Conservation (phyloP, 129 eudicot species). For the Solidago caesia region DNA sequence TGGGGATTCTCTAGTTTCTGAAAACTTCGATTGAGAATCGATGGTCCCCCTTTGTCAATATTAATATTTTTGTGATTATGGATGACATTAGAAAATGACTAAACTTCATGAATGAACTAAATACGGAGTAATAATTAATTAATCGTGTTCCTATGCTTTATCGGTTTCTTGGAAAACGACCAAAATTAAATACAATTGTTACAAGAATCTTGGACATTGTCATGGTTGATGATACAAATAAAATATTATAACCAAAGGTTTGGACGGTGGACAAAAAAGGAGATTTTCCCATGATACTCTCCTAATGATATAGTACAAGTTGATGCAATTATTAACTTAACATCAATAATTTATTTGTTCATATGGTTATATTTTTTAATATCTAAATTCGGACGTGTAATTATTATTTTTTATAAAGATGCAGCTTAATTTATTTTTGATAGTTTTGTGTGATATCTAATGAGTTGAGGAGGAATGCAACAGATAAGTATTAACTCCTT, state of each 20-base stretch:
- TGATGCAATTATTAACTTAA: constrained; percentile 22
- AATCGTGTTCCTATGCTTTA: neutral
- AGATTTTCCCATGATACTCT: constrained; percentile 38
- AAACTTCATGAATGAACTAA: constrained; percentile 3
- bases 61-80: neutral
- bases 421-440: too few relatives aligned
- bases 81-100: neutral
- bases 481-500: too few relatives aligned
- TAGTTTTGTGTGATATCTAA: too few relatives aligned
- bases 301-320: constrained; percentile 21
- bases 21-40: neutral
- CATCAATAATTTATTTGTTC: constrained; percentile 19
- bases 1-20: neutral
- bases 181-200: constrained; percentile 20
- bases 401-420: neutral
- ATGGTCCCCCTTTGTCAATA: constrained; percentile 17
- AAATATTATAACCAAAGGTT: constrained; percentile 25
- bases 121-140: neutral
- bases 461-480: too few relatives aligned
- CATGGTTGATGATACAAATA: constrained; percentile 21
- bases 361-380: neutral
- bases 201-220: constrained; percentile 45
- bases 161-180: constrained; percentile 20
- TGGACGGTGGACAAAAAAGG: constrained; percentile 37
- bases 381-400: neutral